Base-by-base conservation (phyloP, 208 protist species). In the Acanthamoeba rhysodes region DNA sequence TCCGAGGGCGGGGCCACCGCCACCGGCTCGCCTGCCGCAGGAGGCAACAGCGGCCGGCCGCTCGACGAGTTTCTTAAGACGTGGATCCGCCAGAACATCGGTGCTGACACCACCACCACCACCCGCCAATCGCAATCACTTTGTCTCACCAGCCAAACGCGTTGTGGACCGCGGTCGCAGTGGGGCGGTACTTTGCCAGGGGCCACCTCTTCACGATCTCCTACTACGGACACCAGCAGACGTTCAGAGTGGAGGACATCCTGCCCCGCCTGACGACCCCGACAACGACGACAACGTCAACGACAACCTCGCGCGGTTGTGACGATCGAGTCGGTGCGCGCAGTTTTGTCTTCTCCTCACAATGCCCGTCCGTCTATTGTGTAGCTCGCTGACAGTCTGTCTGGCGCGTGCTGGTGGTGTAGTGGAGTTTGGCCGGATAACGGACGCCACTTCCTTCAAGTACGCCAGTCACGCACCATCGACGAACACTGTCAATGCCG, bases 221-320 rank as follows among this genome's bases (percentile, higher is more conserved):
- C 32, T 74, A 74, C 24, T 91, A 91, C 85, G 85, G 85, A 22
- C 85, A 91, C 14, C 59, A 91, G 37, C 85, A 72, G 41, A 64
- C 64, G 24, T 91, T 91, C 24, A 55, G 41, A 16, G 32, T 91
- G 27, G 62, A 64, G 32, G 62, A 91, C 59, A 41, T 91, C 14
- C 85, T 24, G 32, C 85, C 85, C 32, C 37, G 9, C 27, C 32
- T 70, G 32, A 53, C 62, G 18, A 9, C 16, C 7, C 24, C 62
- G 18, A 68, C 62, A 22, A 22, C 62, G 62, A 24, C 22, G 55
- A 62, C 55, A 6, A 12, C 55, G 55, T 29, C 5, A n/a, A 41
- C 53, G 1, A 59, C 53, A 2, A 20, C 53, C 12, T 22, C 53
- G 0, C 7, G 16, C 53, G 18, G 53, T 12, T 14, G 53, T 59